These are phyloP conservation scores for Neoconidiobolus thromboides DNA, from an alignment of 371 early-diverging fungal genomes.

Conservation along the genomic window DNA sequence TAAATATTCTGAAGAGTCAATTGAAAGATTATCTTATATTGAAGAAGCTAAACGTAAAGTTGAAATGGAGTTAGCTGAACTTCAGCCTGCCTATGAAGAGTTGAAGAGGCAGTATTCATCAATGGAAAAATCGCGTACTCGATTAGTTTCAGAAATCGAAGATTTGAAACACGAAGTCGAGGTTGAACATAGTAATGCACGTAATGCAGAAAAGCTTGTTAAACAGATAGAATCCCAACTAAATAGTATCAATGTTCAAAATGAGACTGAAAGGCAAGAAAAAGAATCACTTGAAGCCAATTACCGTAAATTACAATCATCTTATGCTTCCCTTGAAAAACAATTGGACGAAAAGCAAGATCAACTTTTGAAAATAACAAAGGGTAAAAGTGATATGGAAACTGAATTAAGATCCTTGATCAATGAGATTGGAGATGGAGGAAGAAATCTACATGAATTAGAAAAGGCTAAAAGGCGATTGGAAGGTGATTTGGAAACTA, in stretches of 20 bases:
- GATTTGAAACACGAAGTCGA: conserved; percentile 48
- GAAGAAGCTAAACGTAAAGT: conserved; percentile 38
- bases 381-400: conserved; percentile 47
- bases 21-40: conserved; percentile 27
- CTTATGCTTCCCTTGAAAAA: conserved; percentile 27
- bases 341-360: conserved; percentile 33
- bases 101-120: conserved; percentile 21
- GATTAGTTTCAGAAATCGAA: conserved; percentile 45
- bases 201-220: conserved; percentile 31
- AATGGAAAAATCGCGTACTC: conserved; percentile 42
- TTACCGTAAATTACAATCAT: conserved; percentile 30
- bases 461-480: conserved; percentile 40
- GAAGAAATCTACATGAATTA: conserved; percentile 50
- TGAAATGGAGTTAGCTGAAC: conserved; percentile 39
- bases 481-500: conserved; percentile 32
- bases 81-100: conserved; percentile 34
- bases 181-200: conserved; percentile 38
- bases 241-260: conserved; percentile 19
- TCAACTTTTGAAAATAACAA: conserved; percentile 25
- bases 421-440: conserved; percentile 59
- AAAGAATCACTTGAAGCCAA: conserved; percentile 37
- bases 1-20: conserved; percentile 30
- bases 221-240: conserved; percentile 38
- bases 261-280: conserved; percentile 43
- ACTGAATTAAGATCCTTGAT: conserved; percentile 45